Evolutionary conservation across 1,284 basidiomycete species (phyloP), one percentile per base, ranked within the genome.

Genomic region (Vanrija humicola): DNA sequence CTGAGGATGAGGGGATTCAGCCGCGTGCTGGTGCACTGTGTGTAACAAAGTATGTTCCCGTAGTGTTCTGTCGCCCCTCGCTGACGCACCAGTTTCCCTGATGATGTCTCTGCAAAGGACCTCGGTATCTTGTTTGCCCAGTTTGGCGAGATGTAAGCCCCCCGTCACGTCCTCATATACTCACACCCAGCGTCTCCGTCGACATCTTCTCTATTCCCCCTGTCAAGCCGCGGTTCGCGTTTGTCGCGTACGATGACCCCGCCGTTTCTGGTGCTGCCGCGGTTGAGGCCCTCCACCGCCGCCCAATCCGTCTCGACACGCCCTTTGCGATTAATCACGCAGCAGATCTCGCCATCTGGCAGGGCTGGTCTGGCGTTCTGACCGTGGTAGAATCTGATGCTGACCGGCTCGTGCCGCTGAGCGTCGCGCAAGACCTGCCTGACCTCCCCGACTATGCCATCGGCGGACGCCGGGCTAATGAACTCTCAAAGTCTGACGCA

Each of bases 161-260:
- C 12, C 3, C 0, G 10, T 14, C 21, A 4, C 15, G 15, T 26
- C 0, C 6, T 23, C 3, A 26, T 6, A 28, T 15, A 44, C 58
- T 67, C 28, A 66, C 49, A n/a, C 1, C 21, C 55, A 77, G 74
- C 44, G 52, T 67, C 5, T 66, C 73, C 3, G 74, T 77, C 28
- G 75, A 77, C 61, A 74, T 77, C 51, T 76, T 74, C 52, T 72
- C 73, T 46, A 66, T 76, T 18, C 67, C 70, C 1, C 64, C 70
- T 0, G 47, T 61, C 21, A 60, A 65, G 43, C 70, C 70, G 10
- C 70, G 75, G 3, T 76, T 75, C 46, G 75, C 75, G 12, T 66
- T 70, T 50, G 68, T 77, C 18, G 64, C 70, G 2, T 77, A 67
- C 51, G 55, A 57, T 16, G 63, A 70, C n/a, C 59, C 65, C 2